Conservation (phyloP, 1,284 basidiomycete genomes). For the Cutaneotrichosporon dermatis region DNA sequence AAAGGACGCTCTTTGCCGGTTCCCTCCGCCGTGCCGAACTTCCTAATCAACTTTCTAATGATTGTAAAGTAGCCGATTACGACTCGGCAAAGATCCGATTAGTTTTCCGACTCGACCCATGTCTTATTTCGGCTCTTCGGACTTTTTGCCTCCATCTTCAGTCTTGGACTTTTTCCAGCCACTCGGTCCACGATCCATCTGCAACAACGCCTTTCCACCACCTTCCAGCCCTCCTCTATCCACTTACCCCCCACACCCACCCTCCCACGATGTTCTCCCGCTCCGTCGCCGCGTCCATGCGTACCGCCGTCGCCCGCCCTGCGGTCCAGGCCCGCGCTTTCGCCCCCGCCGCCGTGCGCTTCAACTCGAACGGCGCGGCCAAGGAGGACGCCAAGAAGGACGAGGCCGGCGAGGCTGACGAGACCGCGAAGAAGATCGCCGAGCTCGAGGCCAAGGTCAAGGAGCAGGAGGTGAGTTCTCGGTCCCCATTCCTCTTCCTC, state of each 20-base stretch:
- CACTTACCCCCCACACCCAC: neutral
- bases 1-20: too few relatives aligned
- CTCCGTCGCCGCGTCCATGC: constrained; percentile 15
- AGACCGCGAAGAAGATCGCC: constrained; percentile 21
- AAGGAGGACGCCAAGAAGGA: constrained; percentile 8
- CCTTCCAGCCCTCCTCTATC: constrained; percentile 4
- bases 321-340: neutral
- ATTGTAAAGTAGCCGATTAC: neutral
- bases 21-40: too few relatives aligned
- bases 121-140: constrained; percentile 3
- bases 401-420: too few relatives aligned
- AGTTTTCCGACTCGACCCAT: neutral
- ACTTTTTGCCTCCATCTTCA: neutral
- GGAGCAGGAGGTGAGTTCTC: constrained; percentile 15
- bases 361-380: constrained; percentile 8
- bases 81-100: neutral
- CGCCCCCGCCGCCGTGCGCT: constrained; percentile 9
- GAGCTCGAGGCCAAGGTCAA: constrained; percentile 23
- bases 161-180: neutral
- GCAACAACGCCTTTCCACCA: neutral
- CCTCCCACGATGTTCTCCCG: constrained; percentile 17
- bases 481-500: too few relatives aligned
- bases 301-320: constrained; percentile 16
- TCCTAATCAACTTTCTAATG: too few relatives aligned
- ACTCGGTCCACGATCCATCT: too few relatives aligned